Evolutionary conservation across 1,284 basidiomycete species (phyloP).

Genomic region (Irpex sp.): DNA sequence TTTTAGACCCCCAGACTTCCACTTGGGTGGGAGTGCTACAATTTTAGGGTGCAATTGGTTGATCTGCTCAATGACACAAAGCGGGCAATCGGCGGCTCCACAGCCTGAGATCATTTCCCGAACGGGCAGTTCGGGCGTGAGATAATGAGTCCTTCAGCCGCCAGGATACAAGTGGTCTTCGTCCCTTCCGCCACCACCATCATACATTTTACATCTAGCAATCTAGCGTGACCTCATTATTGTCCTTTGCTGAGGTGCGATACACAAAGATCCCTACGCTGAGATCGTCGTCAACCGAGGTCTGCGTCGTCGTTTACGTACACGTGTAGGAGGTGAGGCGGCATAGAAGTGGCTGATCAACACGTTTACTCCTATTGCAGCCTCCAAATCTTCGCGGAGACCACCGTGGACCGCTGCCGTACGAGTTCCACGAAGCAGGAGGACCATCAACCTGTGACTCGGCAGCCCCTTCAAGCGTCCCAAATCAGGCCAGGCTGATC

Average conservation of each 20-base stretch:
- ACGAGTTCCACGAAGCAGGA: neutral
- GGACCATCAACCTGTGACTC: neutral
- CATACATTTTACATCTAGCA: neutral
- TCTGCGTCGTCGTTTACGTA: neutral
- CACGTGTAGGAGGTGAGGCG: neutral
- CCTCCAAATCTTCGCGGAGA: neutral
- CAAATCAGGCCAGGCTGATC: neutral
- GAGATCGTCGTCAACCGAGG: neutral
- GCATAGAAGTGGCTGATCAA: neutral
- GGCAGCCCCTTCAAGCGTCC: neutral
- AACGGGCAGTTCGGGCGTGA: neutral
- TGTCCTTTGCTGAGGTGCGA: neutral
- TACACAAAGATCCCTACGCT: neutral
- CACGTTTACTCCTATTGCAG: neutral
- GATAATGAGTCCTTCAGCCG: neutral
- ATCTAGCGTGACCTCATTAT: neutral
- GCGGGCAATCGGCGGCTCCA: neutral
- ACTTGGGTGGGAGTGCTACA: too few species aligned
- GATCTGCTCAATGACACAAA: too few species aligned
- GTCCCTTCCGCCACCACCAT: neutral
- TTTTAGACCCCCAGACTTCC: too few species aligned
- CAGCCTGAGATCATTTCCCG: neutral
- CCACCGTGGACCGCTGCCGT: neutral
- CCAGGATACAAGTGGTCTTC: neutral
- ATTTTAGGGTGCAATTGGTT: too few species aligned